Evolutionary conservation across 148 eudicot genomes (phyloP).

Genomic region (Cornus florida): DNA sequence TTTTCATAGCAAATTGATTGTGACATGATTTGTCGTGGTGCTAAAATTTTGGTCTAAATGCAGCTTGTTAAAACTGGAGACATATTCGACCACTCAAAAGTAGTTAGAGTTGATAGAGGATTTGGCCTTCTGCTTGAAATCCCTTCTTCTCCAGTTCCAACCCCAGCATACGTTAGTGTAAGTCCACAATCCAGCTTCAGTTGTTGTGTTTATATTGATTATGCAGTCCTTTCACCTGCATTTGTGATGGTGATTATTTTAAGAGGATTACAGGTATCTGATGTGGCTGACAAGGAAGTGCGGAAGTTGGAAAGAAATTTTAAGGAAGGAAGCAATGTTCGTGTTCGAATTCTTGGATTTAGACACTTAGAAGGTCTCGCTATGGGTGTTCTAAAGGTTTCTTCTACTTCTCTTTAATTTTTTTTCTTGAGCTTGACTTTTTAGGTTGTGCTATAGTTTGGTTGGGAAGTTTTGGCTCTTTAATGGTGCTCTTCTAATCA

Average conservation of each 20-base stretch:
- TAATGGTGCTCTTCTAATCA: neutral
- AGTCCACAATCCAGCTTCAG: conserved; percentile 25
- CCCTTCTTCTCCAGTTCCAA: conserved; percentile 65
- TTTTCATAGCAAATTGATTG: conserved; percentile 5
- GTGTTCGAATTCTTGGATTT: conserved; percentile 84
- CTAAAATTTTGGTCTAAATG: conserved; percentile 14
- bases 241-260: conserved; percentile 7
- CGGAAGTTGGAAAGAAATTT: conserved; percentile 65
- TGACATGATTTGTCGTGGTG: neutral
- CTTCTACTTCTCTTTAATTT: neutral
- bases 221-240: neutral
- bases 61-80: conserved; percentile 82
- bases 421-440: neutral
- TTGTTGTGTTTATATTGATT: neutral
- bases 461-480: neutral
- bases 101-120: conserved; percentile 74
- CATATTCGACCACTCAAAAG: conserved; percentile 73
- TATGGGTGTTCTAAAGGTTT: conserved; percentile 84
- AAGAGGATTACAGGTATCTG: conserved; percentile 55
- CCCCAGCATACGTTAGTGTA: conserved; percentile 91
- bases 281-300: conserved; percentile 84
- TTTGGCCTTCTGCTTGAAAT: conserved; percentile 84
- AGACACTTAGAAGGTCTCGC: conserved; percentile 94
- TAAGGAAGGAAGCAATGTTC: conserved; percentile 77
- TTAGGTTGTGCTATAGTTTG: neutral